Base-by-base conservation (phyloP, 306 rosid species). In the Casuarina glauca region DNA sequence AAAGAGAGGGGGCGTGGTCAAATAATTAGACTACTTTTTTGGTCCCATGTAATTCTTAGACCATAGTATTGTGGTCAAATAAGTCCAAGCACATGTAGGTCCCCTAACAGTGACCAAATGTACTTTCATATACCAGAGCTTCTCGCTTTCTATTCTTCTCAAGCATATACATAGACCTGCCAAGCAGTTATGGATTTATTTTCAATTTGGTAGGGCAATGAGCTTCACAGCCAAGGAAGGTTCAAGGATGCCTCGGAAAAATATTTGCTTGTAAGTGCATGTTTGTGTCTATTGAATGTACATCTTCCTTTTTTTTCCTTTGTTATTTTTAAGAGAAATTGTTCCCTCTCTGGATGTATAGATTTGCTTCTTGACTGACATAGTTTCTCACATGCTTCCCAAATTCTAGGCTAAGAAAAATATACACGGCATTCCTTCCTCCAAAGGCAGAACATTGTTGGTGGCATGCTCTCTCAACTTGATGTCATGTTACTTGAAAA, bases 401-500 rank as follows among this genome's bases (percentile, higher is more conserved):
- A 83, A 73, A 63, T 84, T 80, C 16, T 78, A 95, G 99, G 98
- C 99, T 53, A 95, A 93, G 91, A 88, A 90, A 73, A 95, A 93
- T 88, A 83, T 91, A 55, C 84, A 77, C 77, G 89, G 84, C 26
- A 77, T 87, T 81, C 90, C 96, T 81, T 82, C 94, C 45, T 87
- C 88, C 43, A 88, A 88, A 86, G 93, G 97, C 82, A 89, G 80
- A 80, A 74, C 87, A 54, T 87, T 96, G 80, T 82, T 78, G 83
- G 72, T 86, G 91, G 99, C 99, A 10, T 90, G 97, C 87, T 93
- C 99, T 2, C 99, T 93, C 77, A 96, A 96, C 86, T 85, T 86
- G 91, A 96, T 93, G 98, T 90, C 98, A 72, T 96, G 99, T 82
- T 93, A 91, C 91, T 84, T 96, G 88, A 96, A 93, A 88, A 93